Base-by-base conservation (phyloP, 768 basidiomycete genomes). In the Basidioascus undulatus region DNA sequence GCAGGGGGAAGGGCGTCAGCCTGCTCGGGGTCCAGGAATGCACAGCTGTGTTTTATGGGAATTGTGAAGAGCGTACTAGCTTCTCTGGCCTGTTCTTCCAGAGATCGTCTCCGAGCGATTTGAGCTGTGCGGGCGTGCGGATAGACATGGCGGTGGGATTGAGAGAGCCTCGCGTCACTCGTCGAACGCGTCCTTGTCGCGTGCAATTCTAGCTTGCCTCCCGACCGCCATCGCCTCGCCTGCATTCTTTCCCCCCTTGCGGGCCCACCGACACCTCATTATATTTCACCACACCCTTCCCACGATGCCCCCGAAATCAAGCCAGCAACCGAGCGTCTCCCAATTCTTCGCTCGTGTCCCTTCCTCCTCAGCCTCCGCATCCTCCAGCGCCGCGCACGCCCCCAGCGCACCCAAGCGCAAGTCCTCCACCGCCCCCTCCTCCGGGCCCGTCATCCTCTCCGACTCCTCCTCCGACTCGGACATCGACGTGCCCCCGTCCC, bases 1-100 rank as follows among this genome's bases (percentile, higher is more conserved):
- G 39, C 40, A 44, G 23, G 20, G 58, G 11, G 13, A 12, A 25
- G 19, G 4, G 21, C 13, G 34, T 8, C n/a, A n/a, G n/a, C n/a
- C n/a, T n/a, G n/a, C n/a, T n/a, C n/a, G n/a, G 11, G 24, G 18
- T 9, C 12, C 9, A 19, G 10, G 12, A 35, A 35, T 35, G 18
- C 11, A 35, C 10, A 11, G 20, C 10, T 11, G 9, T 35, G 11
- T 10, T 9, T 9, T 9, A 35, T 9, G 20, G 33, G 24, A n/a
- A n/a, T n/a, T n/a, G n/a, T n/a, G n/a, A n/a, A 23, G 24, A 19
- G n/a, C n/a, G 56, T 56, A 87, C 87, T 34, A 87, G 80, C 66
- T 96, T 96, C 60, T 98, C 92, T 3, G 83, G 72, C 33, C 83
- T 69, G 26, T 72, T 66, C 57, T 92, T 96, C 86, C 87, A 94